A percentile compares a stretch with the other conserved stretches of the same genome.
Evolutionary conservation across 768 basidiomycete genomes (phyloP).

Genomic region (Hydnomerulius pinastri): DNA sequence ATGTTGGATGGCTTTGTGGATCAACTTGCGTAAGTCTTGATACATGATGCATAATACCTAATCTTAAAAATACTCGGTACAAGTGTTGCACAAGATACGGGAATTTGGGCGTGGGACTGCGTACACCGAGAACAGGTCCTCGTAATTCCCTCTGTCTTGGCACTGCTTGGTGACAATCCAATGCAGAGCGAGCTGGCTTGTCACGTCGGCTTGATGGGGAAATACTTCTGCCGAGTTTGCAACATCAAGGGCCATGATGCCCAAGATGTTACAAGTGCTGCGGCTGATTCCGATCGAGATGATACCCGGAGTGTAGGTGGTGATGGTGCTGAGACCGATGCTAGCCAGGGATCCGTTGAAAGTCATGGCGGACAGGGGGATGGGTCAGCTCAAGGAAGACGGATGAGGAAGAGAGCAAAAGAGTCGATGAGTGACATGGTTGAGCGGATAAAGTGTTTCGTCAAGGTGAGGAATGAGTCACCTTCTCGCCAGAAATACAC

Average conservation of each 20-base stretch:
- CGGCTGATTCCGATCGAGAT: no score
- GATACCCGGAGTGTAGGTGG: no score
- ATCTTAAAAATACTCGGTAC: neutral
- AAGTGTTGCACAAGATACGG: conserved; percentile 13
- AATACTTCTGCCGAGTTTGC: conserved; percentile 27
- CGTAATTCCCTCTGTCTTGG: conserved; percentile 16
- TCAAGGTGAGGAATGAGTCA: no score
- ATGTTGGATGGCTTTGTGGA: conserved; percentile 23
- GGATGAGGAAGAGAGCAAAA: no score
- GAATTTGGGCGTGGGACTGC: conserved; percentile 21
- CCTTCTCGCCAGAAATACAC: no score
- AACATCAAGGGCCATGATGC: conserved; percentile 1
- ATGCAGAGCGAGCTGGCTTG: conserved; percentile 30
- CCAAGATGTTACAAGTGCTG: no score
- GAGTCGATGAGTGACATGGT: no score
- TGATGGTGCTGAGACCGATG: no score
- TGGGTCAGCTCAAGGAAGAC: no score
- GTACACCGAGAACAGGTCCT: conserved; percentile 15
- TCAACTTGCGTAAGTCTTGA: conserved; percentile 17
- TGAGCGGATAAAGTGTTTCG: no score
- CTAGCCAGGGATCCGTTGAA: no score
- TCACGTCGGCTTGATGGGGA: conserved; percentile 26
- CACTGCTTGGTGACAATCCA: conserved; percentile 24
- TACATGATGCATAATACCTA: neutral
- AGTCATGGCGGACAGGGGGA: no score